These are phyloP conservation scores for Podila horticola DNA, from an alignment of 192 early-diverging fungal genomes.

Conservation along the genomic window DNA sequence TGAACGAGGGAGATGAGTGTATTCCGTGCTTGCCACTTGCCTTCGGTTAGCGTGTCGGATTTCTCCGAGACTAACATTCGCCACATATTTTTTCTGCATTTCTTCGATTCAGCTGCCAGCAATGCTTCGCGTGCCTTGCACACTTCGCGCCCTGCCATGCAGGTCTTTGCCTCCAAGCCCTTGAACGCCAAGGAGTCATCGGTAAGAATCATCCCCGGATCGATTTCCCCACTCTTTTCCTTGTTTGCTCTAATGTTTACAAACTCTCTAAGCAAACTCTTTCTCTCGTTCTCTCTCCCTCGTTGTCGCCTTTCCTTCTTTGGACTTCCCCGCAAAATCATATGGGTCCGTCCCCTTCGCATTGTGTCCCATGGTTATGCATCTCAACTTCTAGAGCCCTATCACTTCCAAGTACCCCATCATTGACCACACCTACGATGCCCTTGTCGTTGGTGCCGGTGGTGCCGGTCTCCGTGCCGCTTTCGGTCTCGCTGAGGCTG, in stretches of 20 bases:
- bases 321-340: constrained; percentile 43
- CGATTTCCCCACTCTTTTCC: background rate
- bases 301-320: constrained; percentile 26
- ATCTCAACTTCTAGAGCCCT: constrained; percentile 49
- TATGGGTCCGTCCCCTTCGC: background rate
- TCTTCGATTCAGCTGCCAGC: constrained; percentile 29
- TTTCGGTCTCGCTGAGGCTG: constrained; percentile 94
- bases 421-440: constrained; percentile 98
- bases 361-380: background rate
- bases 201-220: constrained; percentile 44
- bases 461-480: constrained; percentile 98
- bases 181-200: constrained; percentile 79
- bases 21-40: background rate
- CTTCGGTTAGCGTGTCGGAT: background rate
- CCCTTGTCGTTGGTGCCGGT: constrained; percentile 98
- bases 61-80: constrained; percentile 36
- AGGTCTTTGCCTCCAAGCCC: constrained; percentile 78
- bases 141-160: constrained; percentile 67
- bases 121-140: constrained; percentile 70
- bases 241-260: constrained; percentile 1
- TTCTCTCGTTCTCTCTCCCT: constrained; percentile 1
- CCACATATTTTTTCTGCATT: background rate
- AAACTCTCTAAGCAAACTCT: background rate
- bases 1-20: background rate
- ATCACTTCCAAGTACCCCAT: constrained; percentile 88